phyloP scores from a whole-genome alignment of 2,329 filamentous ascomycete genomes.

The Clonostachys rosea region DNA sequence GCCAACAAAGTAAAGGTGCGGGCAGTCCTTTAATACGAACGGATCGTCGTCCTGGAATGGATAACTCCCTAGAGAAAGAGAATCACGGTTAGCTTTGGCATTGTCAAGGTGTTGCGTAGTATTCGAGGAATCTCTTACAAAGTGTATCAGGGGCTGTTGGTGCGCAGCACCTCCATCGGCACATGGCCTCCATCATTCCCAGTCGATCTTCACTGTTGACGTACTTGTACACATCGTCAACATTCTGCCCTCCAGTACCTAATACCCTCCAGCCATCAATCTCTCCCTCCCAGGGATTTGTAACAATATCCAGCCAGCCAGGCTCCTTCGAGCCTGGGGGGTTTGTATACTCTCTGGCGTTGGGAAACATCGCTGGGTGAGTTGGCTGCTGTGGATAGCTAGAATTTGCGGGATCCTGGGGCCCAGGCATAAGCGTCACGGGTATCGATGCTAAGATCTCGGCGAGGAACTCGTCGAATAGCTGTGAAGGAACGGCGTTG shows the following conservation, averaged over 20 bases:
- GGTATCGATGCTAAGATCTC: slow-evolving; percentile 81
- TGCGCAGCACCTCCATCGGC: slow-evolving; percentile 85
- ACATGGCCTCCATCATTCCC: slow-evolving; percentile 90
- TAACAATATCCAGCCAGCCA: slow-evolving; percentile 82
- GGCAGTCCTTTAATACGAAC: slow-evolving; percentile 79
- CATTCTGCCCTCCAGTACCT: slow-evolving; percentile 84
- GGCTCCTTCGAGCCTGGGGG: slow-evolving; percentile 30
- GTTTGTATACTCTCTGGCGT: slow-evolving; percentile 62
- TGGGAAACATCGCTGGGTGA: slow-evolving; percentile 86
- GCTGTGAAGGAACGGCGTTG: slow-evolving; percentile 78
- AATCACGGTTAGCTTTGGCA: slow-evolving; percentile 6
- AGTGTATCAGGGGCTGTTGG: slow-evolving; percentile 95
- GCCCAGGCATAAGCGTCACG: slow-evolving; percentile 82
- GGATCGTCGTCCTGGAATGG: slow-evolving; percentile 93
- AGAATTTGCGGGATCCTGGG: slow-evolving; percentile 80
- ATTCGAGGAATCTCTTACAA: slow-evolving; percentile 53
- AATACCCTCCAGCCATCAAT: slow-evolving; percentile 86
- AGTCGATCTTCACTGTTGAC: slow-evolving; percentile 72
- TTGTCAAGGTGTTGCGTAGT: background rate
- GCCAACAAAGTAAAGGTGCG: slow-evolving; percentile 87
- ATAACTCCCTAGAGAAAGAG: slow-evolving; percentile 67
- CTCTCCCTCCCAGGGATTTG: slow-evolving; percentile 90
- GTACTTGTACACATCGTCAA: slow-evolving; percentile 93
- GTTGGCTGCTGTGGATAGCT: slow-evolving; percentile 90
- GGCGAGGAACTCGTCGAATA: slow-evolving; percentile 78